phyloP scores from a whole-genome alignment of 805 yeast species.

The Wickerhamomyces queroliae region DNA sequence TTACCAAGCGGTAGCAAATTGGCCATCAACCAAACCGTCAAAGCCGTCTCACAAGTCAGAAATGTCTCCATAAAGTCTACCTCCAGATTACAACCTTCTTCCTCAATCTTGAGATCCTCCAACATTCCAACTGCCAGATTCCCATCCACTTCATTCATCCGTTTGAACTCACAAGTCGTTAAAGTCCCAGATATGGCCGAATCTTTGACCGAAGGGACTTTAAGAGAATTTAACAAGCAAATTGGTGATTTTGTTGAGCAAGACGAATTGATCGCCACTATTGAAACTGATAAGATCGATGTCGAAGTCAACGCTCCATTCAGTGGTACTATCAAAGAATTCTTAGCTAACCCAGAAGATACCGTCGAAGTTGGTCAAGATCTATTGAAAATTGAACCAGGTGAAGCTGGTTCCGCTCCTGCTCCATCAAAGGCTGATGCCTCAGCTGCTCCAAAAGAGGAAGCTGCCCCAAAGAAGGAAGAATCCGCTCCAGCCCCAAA shows the following conservation, averaged over 20 bases:
- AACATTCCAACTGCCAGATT: slow-evolving; percentile 3
- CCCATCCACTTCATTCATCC: slow-evolving; percentile 14
- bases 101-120: slow-evolving; percentile 1
- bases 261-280: slow-evolving; percentile 92
- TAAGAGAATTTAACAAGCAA: slow-evolving; percentile 58
- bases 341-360: slow-evolving; percentile 79
- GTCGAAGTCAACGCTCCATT: slow-evolving; percentile 95
- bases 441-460: slow-evolving; percentile 12
- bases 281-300: slow-evolving; percentile 97
- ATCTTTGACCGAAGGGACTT: slow-evolving; percentile 94
- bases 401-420: slow-evolving; percentile 49
- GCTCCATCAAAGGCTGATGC: slow-evolving; percentile 28
- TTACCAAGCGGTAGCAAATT: slow-evolving; percentile 3
- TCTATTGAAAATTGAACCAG: slow-evolving; percentile 77
- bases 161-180: slow-evolving; percentile 44
- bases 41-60: background rate
- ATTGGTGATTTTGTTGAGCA: slow-evolving; percentile 84
- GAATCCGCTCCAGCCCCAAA: slow-evolving; percentile 19
- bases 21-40: slow-evolving; percentile 1
- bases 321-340: slow-evolving; percentile 81
- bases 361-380: slow-evolving; percentile 97
- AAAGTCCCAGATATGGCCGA: slow-evolving; percentile 99
- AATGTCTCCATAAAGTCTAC: background rate
- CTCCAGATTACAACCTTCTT: background rate
- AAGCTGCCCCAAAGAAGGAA: slow-evolving; percentile 21